These are phyloP conservation scores for Golubevia sp. DNA, from an alignment of 1,284 basidiomycete genomes.

Conservation along the genomic window DNA sequence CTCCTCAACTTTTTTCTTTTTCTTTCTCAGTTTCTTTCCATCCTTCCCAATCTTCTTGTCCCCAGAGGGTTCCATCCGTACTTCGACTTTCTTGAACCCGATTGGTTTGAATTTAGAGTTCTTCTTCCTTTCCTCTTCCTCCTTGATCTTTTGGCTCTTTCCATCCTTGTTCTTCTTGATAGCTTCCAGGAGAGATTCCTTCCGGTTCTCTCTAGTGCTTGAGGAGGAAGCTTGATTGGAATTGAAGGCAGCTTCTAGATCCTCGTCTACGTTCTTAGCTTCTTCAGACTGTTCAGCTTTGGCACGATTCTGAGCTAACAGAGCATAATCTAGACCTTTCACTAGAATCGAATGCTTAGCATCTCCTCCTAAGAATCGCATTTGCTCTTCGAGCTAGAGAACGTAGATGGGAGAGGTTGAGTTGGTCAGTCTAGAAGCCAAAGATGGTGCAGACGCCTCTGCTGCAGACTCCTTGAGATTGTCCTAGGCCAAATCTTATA, in stretches of 20 bases:
- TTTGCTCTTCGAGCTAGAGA: constrained; percentile 29
- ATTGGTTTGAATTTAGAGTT: constrained; percentile 31
- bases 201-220: not conserved
- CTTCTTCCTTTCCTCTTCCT: not conserved
- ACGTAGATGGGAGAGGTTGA: too few relatives aligned
- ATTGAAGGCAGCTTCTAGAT: constrained; percentile 23
- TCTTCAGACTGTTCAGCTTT: constrained; percentile 6
- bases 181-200: constrained; percentile 22
- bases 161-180: constrained; percentile 17
- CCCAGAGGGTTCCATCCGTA: constrained; percentile 13
- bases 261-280: constrained; percentile 14
- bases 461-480: too few relatives aligned
- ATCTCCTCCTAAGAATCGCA: constrained; percentile 37
- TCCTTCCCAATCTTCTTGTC: constrained; percentile 30
- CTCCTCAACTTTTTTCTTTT: constrained; percentile 25
- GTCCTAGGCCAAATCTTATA: too few relatives aligned
- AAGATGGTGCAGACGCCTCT: not conserved
- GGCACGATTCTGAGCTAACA: constrained; percentile 36
- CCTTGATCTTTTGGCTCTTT: not conserved
- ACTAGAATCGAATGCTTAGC: constrained; percentile 26
- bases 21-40: constrained; percentile 52
- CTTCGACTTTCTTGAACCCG: constrained; percentile 4
- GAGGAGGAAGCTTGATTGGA: not conserved
- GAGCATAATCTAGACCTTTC: constrained; percentile 34
- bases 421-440: constrained; percentile 66